A percentile compares a stretch with the other conserved stretches of the same genome.
Evolutionary conservation across 768 basidiomycete genomes (phyloP).

Genomic region (Pholiota microspora): DNA sequence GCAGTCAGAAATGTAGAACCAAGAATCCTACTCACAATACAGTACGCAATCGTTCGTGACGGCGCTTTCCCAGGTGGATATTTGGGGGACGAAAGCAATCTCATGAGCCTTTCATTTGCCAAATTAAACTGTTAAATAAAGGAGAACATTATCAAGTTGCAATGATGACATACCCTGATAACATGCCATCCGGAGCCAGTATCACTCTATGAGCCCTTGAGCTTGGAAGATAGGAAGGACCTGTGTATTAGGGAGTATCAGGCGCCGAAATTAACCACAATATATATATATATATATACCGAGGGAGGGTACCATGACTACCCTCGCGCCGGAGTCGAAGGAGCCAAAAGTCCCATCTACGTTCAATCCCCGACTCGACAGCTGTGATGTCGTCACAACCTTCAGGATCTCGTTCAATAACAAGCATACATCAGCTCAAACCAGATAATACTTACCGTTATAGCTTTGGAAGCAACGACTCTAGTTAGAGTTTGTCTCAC

Average conservation of each 20-base stretch:
- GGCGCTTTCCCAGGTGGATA: slow-evolving; percentile 17
- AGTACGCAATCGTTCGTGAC: slow-evolving; percentile 11
- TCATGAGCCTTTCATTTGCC: slow-evolving; percentile 26
- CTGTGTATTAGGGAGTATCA: slow-evolving; percentile 19
- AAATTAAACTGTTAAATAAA: no score
- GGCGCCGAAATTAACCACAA: background rate
- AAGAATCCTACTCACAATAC: slow-evolving; percentile 14
- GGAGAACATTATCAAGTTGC: no score
- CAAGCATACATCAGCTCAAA: background rate
- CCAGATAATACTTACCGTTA: slow-evolving; percentile 41
- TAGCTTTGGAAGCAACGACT: slow-evolving; percentile 41
- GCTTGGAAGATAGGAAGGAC: slow-evolving; percentile 35
- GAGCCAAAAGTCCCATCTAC: slow-evolving; percentile 63
- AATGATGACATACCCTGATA: slow-evolving; percentile 36
- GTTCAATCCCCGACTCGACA: slow-evolving; percentile 66
- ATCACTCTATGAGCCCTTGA: slow-evolving; percentile 36
- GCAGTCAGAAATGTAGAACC: background rate
- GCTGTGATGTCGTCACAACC: slow-evolving; percentile 61
- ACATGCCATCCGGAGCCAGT: slow-evolving; percentile 30
- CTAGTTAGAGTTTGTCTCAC: slow-evolving; percentile 53
- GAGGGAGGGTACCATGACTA: slow-evolving; percentile 65
- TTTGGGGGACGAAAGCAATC: slow-evolving; percentile 31
- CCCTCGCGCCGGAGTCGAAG: slow-evolving; percentile 62
- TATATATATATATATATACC: slow-evolving; percentile 33
- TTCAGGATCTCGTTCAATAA: slow-evolving; percentile 11